phyloP scores from a whole-genome alignment of 2,329 filamentous ascomycete genomes.

The Aspergillus glaucus region DNA sequence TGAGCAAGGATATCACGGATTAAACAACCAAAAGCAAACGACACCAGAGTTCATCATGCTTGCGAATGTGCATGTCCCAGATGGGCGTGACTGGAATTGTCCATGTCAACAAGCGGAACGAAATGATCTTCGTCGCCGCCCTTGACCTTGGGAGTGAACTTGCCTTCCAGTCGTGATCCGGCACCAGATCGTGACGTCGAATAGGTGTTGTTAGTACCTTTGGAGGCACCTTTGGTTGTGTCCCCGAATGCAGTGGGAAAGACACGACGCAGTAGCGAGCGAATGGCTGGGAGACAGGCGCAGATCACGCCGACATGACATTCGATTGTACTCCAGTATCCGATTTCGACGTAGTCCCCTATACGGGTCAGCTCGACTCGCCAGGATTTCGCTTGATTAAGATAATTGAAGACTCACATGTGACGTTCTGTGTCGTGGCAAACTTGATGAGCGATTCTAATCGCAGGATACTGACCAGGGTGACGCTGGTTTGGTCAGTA shows the following conservation, averaged over 20 bases:
- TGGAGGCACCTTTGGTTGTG: constrained; percentile 14
- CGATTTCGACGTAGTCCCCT: constrained; percentile 26
- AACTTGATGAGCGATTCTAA: constrained; percentile 39
- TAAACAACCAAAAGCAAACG: neutral
- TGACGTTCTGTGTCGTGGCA: constrained; percentile 36
- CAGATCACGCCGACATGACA: constrained; percentile 25
- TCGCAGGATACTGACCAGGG: constrained; percentile 42
- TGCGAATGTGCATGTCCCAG: constrained; percentile 3
- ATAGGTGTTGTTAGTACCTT: constrained; percentile 7
- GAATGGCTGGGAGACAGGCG: constrained; percentile 27
- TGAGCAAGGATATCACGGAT: neutral
- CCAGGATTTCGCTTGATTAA: too few species aligned
- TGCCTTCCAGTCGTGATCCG: constrained; percentile 10
- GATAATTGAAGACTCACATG: constrained; percentile 18
- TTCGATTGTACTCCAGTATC: constrained; percentile 29
- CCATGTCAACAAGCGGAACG: constrained; percentile 16
- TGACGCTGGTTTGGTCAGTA: constrained; percentile 27
- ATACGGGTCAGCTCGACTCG: neutral
- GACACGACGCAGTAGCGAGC: constrained; percentile 32
- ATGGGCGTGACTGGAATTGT: constrained; percentile 12
- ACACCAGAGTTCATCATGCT: neutral
- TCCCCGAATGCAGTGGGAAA: constrained; percentile 33
- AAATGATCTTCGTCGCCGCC: constrained; percentile 10
- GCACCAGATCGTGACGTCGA: constrained; percentile 3
- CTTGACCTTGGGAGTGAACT: constrained; percentile 10